Base-by-base conservation (phyloP, 75 land plant species). In the Larix kaempferi region DNA sequence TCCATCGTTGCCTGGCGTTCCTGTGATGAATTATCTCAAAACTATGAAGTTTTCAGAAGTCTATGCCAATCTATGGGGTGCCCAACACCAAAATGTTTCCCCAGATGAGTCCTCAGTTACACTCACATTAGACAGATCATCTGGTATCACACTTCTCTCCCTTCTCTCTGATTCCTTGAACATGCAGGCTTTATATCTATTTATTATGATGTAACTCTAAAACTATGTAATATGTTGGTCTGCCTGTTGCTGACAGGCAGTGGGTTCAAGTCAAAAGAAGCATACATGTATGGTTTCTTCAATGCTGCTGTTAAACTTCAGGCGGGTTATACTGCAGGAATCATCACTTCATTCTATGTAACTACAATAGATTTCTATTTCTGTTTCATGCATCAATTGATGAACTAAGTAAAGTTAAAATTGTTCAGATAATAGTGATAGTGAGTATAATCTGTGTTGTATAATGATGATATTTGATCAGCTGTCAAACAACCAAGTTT, bases 121-220 rank as follows among this genome's bases (percentile, higher is more conserved):
- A n/a, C 81, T 91, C 21, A 87, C 91, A 91, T 91, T 91, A 65
- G 93, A 91, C 56, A 76, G 66, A 16, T 76, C 59, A 69, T 88
- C 93, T 79, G 93, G 93, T 90, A 49, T 7, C 37, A 35, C 37
- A 35, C n/a, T n/a, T n/a, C n/a, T n/a, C n/a, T n/a, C n/a, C n/a
- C n/a, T n/a, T n/a, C n/a, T n/a, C n/a, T n/a, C n/a, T n/a, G n/a
- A n/a, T n/a, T n/a, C n/a, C n/a, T n/a, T n/a, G n/a, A n/a, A n/a
- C n/a, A n/a, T n/a, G n/a, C n/a, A n/a, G n/a, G n/a, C n/a, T n/a
- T n/a, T n/a, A n/a, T n/a, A n/a, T n/a, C n/a, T n/a, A n/a, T n/a
- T n/a, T n/a, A n/a, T n/a, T n/a, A n/a, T n/a, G n/a, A n/a, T 29
- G 33, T 29, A 29, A 29, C 49, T 6, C 0, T 5, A 8, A 44